Evolutionary conservation across 75 land plant species (phyloP).

Genomic region (Adiantum capillusveneris): DNA sequence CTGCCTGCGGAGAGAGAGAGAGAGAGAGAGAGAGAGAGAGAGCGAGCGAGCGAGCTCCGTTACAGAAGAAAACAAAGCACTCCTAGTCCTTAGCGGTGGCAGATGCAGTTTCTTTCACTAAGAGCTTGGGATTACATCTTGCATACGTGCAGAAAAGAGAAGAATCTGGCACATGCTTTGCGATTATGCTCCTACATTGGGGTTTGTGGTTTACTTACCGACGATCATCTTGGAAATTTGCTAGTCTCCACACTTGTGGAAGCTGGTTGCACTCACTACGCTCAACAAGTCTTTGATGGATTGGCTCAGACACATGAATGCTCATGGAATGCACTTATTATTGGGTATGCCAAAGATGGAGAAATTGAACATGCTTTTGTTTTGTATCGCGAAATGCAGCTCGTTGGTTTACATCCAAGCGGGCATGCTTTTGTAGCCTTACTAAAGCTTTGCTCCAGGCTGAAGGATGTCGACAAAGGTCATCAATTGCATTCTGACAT

Average conservation of each 20-base stretch:
- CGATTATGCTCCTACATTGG: not conserved
- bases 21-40: no score
- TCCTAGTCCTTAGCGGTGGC: no score
- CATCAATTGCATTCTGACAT: conserved; percentile 15
- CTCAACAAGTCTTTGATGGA: conserved; percentile 3
- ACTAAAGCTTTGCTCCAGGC: conserved; percentile 14
- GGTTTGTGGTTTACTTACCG: not conserved
- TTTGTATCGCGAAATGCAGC: not conserved
- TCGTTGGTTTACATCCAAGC: not conserved
- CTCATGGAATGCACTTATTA: conserved; percentile 3
- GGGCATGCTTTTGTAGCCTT: not conserved
- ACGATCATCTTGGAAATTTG: not conserved
- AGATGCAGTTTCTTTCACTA: no score
- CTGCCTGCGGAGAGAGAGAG: no score
- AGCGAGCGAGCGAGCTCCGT: no score
- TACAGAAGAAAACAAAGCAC: no score
- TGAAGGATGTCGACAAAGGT: conserved; percentile 2
- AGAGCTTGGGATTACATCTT: not conserved
- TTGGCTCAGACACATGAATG: not conserved
- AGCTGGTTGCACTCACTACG: not conserved
- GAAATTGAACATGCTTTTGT: not conserved
- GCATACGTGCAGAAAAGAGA: not conserved
- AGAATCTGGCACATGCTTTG: not conserved
- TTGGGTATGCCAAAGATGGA: not conserved
- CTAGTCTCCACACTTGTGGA: not conserved